These are phyloP conservation scores for Pichia sp. DNA, from an alignment of 1,139 yeast genomes.

Conservation along the genomic window DNA sequence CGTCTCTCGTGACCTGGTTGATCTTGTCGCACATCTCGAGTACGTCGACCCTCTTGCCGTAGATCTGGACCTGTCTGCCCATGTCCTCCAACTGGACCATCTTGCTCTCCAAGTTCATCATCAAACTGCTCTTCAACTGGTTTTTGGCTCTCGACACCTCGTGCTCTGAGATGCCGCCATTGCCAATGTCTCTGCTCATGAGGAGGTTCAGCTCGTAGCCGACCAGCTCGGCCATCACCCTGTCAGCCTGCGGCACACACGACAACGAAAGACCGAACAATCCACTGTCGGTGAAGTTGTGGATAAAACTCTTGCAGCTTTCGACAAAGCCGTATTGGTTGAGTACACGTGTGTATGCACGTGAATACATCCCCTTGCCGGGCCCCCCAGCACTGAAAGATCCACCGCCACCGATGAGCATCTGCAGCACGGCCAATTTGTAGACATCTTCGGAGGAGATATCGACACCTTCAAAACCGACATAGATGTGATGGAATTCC, in stretches of 20 bases:
- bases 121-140: constrained; percentile 80
- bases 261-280: constrained; percentile 85
- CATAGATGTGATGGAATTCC: constrained; percentile 79
- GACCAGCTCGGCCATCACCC: constrained; percentile 74
- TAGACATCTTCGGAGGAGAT: constrained; percentile 83
- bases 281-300: constrained; percentile 86
- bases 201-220: constrained; percentile 69
- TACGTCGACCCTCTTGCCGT: constrained; percentile 72
- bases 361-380: constrained; percentile 98
- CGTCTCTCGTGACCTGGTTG: constrained; percentile 59
- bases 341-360: constrained; percentile 85
- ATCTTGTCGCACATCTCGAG: constrained; percentile 80
- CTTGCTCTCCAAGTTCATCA: constrained; percentile 91
- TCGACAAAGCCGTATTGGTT: constrained; percentile 92
- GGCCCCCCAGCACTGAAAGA: constrained; percentile 99
- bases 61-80: constrained; percentile 90
- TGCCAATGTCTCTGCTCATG: constrained; percentile 51
- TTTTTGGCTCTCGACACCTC: constrained; percentile 90
- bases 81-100: constrained; percentile 90
- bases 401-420: constrained; percentile 95
- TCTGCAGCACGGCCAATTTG: constrained; percentile 86
- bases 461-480: constrained; percentile 86
- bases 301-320: constrained; percentile 83
- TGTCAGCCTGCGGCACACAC: constrained; percentile 82
- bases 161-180: constrained; percentile 57